Evolutionary conservation across 1,284 basidiomycete species (phyloP).

Genomic region (Phaffia rhodozyma): DNA sequence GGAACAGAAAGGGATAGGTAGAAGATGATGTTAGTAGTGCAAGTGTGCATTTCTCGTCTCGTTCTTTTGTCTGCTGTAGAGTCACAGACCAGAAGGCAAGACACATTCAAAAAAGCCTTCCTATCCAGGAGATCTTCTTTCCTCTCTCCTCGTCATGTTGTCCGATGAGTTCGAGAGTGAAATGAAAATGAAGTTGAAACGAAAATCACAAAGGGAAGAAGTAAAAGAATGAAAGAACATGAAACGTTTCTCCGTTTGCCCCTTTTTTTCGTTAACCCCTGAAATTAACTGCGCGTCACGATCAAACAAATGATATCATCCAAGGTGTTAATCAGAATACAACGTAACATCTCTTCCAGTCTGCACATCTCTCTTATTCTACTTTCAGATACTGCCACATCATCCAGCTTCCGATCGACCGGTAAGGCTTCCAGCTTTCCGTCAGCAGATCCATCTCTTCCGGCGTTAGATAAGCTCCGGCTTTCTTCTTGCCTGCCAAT

Average conservation of each 20-base stretch:
- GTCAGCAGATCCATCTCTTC: constrained; percentile 71
- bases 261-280: neutral
- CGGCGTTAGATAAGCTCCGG: constrained; percentile 64
- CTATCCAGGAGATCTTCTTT: constrained; percentile 36
- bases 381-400: constrained; percentile 4
- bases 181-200: constrained; percentile 46
- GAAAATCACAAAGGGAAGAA: constrained; percentile 46
- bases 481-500: constrained; percentile 69
- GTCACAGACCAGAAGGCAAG: constrained; percentile 45
- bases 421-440: constrained; percentile 62
- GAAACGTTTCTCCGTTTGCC: neutral
- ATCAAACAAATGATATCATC: neutral
- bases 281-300: neutral
- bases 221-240: neutral
- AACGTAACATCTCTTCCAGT: no score
- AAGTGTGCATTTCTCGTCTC: neutral
- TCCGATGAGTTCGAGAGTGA: constrained; percentile 68
- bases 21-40: neutral
- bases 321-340: no score
- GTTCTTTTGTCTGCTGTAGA: neutral
- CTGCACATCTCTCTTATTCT: no score
- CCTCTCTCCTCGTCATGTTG: neutral
- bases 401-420: constrained; percentile 47
- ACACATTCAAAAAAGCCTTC: constrained; percentile 57
- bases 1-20: neutral